These are phyloP conservation scores for Coemansia sp. DNA, from an alignment of 192 early-diverging fungal genomes.

Conservation along the genomic window DNA sequence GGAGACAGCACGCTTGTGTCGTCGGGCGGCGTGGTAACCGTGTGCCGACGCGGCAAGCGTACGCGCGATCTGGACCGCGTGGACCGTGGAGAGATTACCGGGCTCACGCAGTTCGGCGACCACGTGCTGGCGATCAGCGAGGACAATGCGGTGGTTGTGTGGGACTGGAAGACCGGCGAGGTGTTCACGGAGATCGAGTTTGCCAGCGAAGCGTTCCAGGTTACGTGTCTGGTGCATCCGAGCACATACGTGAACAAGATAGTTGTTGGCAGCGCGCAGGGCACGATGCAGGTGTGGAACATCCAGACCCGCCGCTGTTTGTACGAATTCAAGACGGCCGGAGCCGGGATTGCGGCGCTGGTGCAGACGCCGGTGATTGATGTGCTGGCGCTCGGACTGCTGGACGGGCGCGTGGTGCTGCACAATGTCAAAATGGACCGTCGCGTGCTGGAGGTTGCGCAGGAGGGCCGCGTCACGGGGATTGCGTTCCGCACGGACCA, in stretches of 20 bases:
- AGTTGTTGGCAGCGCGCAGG: slow-evolving; percentile 81
- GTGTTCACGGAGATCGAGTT: slow-evolving; percentile 75
- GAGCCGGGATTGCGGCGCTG: slow-evolving; percentile 74
- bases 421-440: slow-evolving; percentile 86
- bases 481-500: slow-evolving; percentile 92
- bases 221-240: slow-evolving; percentile 84
- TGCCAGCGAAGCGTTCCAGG: slow-evolving; percentile 64
- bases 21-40: slow-evolving; percentile 60
- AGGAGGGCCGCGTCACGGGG: slow-evolving; percentile 88
- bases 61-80: slow-evolving; percentile 22
- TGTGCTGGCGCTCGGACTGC: slow-evolving; percentile 87
- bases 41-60: slow-evolving; percentile 63
- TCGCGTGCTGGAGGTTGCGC: slow-evolving; percentile 72
- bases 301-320: slow-evolving; percentile 72
- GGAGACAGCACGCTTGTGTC: slow-evolving; percentile 78
- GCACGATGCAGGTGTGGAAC: slow-evolving; percentile 94
- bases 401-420: slow-evolving; percentile 83
- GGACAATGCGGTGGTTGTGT: slow-evolving; percentile 78
- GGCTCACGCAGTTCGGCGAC: slow-evolving; percentile 74
- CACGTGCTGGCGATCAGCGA: slow-evolving; percentile 75
- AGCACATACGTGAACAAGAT: slow-evolving; percentile 98
- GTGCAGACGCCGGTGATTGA: slow-evolving; percentile 90
- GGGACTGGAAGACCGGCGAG: slow-evolving; percentile 72
- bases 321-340: slow-evolving; percentile 79
- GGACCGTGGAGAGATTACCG: slow-evolving; percentile 55